Evolutionary conservation across 2,329 filamentous ascomycete genomes (phyloP), one percentile per base, ranked within the genome.

Genomic region (Ophiostoma ips): DNA sequence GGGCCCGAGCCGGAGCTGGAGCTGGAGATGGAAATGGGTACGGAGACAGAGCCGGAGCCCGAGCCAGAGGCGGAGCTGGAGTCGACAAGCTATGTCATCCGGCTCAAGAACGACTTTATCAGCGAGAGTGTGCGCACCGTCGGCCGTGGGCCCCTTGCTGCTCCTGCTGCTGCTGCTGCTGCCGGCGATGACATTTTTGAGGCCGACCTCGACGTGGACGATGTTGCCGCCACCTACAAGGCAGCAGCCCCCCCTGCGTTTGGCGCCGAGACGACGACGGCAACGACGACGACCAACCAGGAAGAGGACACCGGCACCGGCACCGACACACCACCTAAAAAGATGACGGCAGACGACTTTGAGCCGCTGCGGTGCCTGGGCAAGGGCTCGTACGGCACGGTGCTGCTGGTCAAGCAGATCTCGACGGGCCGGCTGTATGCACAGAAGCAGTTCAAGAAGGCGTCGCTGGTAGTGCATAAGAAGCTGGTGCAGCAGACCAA

Each of bases 371-470:
- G 87, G 46, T 96, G 90, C 64, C 81, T 98, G 19, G 94, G 94
- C 51, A 96, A 96, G 63, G 92, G 92, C 46, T 88, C 92, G 13
- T 98, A 92, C 63, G 92, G 92, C 34, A 98, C 90, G 0, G 94
- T 98, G 11, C 71, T 95, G 43, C 75, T 98, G 28, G 94, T 98
- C 54, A 92, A 89, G 68, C 90, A 98, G 68, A 80, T 79, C 47
- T 70, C 79, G 30, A 95, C 89, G 2, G 92, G 92, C 38, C 82
- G 86, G 40, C 76, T 98, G 5, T 98, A 89, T 61, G 94, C 92
- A 1, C 94, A 98, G 70, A 98, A 98, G 71, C 90, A 96, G 67
- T 92, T 98, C 68, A 92, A 90, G 65, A 98, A 98, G 68, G 92
- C 94, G 0, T 94, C 88, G 9, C 71, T 98, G 48, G 87, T 89